These are phyloP conservation scores for Backusella tarrabulga DNA, from an alignment of 192 early-diverging fungal species.

Conservation along the genomic window DNA sequence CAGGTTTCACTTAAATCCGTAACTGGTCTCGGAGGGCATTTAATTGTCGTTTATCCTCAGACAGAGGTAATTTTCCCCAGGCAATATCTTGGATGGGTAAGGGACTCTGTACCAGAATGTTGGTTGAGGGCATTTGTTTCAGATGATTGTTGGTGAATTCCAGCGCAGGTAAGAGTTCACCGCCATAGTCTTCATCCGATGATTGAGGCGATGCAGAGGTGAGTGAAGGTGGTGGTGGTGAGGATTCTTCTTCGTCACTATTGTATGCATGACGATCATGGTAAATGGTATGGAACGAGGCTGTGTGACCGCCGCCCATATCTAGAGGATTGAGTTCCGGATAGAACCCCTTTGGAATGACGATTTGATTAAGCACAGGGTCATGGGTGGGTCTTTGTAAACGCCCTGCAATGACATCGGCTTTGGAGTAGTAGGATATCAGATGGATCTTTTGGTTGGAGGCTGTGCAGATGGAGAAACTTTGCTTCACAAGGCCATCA, in stretches of 20 bases:
- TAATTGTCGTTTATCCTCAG: slow-evolving; percentile 36
- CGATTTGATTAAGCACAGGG: slow-evolving; percentile 58
- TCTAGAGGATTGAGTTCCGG: slow-evolving; percentile 64
- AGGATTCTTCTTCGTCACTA: not conserved
- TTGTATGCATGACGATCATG: not conserved
- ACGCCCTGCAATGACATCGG: slow-evolving; percentile 62
- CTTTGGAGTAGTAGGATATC: slow-evolving; percentile 86
- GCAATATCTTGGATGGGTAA: slow-evolving; percentile 25
- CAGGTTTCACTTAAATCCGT: slow-evolving; percentile 13
- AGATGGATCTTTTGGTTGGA: slow-evolving; percentile 80
- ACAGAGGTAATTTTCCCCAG: slow-evolving; percentile 27
- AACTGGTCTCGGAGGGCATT: slow-evolving; percentile 18
- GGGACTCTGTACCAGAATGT: not conserved
- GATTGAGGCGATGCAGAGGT: slow-evolving; percentile 11
- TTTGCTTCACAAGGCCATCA: slow-evolving; percentile 85
- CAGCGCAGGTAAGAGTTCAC: not conserved
- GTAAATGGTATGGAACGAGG: slow-evolving; percentile 12
- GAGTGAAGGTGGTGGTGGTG: slow-evolving; percentile 6
- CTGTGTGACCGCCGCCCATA: slow-evolving; percentile 17
- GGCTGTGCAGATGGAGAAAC: slow-evolving; percentile 79
- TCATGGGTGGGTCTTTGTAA: slow-evolving; percentile 69
- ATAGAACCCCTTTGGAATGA: slow-evolving; percentile 80
- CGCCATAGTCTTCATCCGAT: slow-evolving; percentile 12
- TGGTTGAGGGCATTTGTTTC: not conserved
- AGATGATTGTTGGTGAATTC: not conserved